Base-by-base conservation (phyloP, 1,284 basidiomycete genomes). In the Hemileia vastatrix region DNA sequence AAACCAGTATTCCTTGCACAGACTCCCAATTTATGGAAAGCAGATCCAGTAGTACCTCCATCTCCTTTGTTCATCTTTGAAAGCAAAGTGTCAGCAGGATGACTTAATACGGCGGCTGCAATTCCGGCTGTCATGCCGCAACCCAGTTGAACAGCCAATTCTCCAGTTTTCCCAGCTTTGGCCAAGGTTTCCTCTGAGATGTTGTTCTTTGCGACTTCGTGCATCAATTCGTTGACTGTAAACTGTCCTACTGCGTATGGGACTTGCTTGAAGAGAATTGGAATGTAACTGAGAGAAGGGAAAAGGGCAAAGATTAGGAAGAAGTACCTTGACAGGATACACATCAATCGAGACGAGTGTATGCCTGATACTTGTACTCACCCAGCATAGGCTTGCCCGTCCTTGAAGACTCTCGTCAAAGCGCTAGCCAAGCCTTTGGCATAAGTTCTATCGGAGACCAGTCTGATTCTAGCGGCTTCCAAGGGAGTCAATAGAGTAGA, bases 21-120 rank as follows among this genome's bases (percentile, higher is more conserved):
- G 33, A 59, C 59, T 51, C 67, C 11, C 24, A 75, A 67, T 65
- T 70, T 72, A 53, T 66, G 63, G 65, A 75, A 66, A 18, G 68
- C 67, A 24, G 65, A 65, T 27, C 73, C 73, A 24, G 59, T 57
- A 19, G 71, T 71, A 63, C 71, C 73, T 55, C 69, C 71, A 45
- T 72, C 73, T 63, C 31, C 55, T 43, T 70, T 67, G 71, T 75
- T 75, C 66, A 75, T 74, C 70, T 75, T 74, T 67, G 72, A 73
- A 8, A 75, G 65, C 9, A 75, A 68, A 24, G 72, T 74, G 54
- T 75, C 73, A 48, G 73, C 73, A 3, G 73, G 73, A 40, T 75
- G 73, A 2, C 68, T 70, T 47, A 74, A 68, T 4, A 75, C 64
- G 18, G 73, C 73, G 21, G 73, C 73, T 2, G 68, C 73, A 13